These are phyloP conservation scores for Globisporangium radiosum DNA, from an alignment of 352 stramenopile genomes.

Conservation along the genomic window DNA sequence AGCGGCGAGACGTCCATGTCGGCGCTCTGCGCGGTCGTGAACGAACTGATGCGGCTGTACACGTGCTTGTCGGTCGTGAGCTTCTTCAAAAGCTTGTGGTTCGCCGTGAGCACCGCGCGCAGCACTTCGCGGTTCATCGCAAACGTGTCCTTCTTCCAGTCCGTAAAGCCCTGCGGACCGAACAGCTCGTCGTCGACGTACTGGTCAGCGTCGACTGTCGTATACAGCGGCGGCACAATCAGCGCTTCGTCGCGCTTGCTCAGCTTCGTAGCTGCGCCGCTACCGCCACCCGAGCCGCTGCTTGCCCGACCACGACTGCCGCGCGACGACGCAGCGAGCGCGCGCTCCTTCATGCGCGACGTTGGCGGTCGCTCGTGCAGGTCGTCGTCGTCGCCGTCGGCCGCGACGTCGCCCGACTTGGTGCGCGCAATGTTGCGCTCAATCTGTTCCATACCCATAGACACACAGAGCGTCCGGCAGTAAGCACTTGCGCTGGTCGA, in stretches of 20 bases:
- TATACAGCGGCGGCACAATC: constrained; percentile 45
- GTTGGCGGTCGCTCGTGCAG: constrained; percentile 49
- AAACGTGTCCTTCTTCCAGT: constrained; percentile 39
- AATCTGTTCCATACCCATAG: constrained; percentile 2
- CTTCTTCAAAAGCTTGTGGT: constrained; percentile 65
- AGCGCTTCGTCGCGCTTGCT: constrained; percentile 31
- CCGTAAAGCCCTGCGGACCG: constrained; percentile 32
- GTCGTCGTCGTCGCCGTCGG: constrained; percentile 27
- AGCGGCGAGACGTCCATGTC: constrained; percentile 42
- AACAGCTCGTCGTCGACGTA: constrained; percentile 56
- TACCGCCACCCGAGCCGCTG: constrained; percentile 5
- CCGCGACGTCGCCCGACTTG: constrained; percentile 18
- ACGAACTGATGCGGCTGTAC: constrained; percentile 46
- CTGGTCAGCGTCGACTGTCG: constrained; percentile 34
- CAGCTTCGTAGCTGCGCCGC: constrained; percentile 11
- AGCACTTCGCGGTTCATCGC: constrained; percentile 58
- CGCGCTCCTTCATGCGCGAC: constrained; percentile 19
- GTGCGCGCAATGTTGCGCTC: constrained; percentile 34
- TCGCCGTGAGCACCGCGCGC: constrained; percentile 58
- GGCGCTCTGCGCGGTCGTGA: constrained; percentile 32
- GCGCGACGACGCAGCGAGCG: background rate
- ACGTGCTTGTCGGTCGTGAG: constrained; percentile 40
- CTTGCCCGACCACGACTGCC: constrained; percentile 3
- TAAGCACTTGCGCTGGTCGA: no score
- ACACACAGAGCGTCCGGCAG: background rate